Base-by-base conservation (phyloP, 2,329 filamentous ascomycete species). In the Penicillium sp. region DNA sequence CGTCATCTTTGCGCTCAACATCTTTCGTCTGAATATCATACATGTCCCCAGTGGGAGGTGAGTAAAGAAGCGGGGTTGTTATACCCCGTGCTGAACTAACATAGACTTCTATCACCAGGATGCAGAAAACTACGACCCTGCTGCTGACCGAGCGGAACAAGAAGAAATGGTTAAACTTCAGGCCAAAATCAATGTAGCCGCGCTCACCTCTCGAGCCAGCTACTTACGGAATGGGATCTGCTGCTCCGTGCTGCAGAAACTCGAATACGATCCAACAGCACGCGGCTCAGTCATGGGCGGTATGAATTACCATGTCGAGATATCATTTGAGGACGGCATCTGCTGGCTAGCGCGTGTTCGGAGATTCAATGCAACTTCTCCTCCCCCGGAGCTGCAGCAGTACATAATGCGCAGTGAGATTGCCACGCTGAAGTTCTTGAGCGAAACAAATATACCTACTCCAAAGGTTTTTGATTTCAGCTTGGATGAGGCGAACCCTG, bases 281-380 rank as follows among this genome's bases (percentile, higher is more conserved):
- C 67, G 63, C 44, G 70, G 61, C 36, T 71, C 73, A 5, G 68
- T 77, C 0, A 79, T 80, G 72, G 76, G 75, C 1, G 74, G 75
- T 2, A 76, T 75, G 71, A 79, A 80, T 57, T 80, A 75, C 59
- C 75, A 80, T 55, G 58, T 77, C 39, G 70, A 76, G 36, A 60
- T 80, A 47, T 52, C 46, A 6, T 81, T 81, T 55, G 69, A 77
- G 5, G 77, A 80, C 58, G 74, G 74, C 39, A 56, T 76, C 24
- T 66, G 56, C 43, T 80, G 77, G 78, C 66, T 80, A 2, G 74
- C 75, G 16, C 71, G 77, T 11, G 71, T 79, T 45, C 74, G 73
- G 47, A 71, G 72, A 55, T 68, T 62, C 52, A 77, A 78, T 51
- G 69, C 70, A n/a, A 74, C 70, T 18, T 75, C 74, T 1, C 75